Conservation (phyloP, 805 yeast genomes). For the Candida peoriensis region DNA sequence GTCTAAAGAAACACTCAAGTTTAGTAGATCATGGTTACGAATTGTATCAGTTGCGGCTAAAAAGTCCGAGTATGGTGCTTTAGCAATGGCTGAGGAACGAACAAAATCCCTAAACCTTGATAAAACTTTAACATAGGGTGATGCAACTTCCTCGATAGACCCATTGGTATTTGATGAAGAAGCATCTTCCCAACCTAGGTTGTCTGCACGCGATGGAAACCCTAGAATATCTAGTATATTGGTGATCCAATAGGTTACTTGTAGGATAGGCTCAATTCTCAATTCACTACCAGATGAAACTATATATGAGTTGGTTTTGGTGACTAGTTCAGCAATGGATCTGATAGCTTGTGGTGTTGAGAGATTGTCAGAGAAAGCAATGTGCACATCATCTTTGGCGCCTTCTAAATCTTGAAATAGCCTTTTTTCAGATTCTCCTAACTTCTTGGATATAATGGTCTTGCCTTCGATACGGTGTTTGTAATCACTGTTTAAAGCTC, state of each 20-base stretch:
- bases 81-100: constrained; percentile 66
- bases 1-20: constrained; percentile 79
- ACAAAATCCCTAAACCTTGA: constrained; percentile 80
- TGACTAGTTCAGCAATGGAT: constrained; percentile 60
- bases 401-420: constrained; percentile 44
- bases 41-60: constrained; percentile 69
- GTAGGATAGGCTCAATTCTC: constrained; percentile 61
- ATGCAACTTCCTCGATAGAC: constrained; percentile 55
- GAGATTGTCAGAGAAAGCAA: constrained; percentile 84
- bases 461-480: constrained; percentile 45
- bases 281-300: constrained; percentile 44
- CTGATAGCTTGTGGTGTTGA: constrained; percentile 74
- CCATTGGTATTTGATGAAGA: constrained; percentile 11
- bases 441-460: constrained; percentile 55
- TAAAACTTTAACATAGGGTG: constrained; percentile 78
- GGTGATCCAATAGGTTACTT: constrained; percentile 64
- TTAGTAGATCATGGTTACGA: constrained; percentile 65
- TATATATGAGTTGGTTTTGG: constrained; percentile 69
- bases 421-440: constrained; percentile 47
- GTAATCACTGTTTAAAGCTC: constrained; percentile 72
- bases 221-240: constrained; percentile 71
- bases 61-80: constrained; percentile 44
- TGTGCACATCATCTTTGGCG: constrained; percentile 59
- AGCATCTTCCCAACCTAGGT: constrained; percentile 72
- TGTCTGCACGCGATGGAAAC: constrained; percentile 62